Evolutionary conservation across 176 grass and related monocot genomes (phyloP).

Genomic region (Eragrostis nindensis): DNA sequence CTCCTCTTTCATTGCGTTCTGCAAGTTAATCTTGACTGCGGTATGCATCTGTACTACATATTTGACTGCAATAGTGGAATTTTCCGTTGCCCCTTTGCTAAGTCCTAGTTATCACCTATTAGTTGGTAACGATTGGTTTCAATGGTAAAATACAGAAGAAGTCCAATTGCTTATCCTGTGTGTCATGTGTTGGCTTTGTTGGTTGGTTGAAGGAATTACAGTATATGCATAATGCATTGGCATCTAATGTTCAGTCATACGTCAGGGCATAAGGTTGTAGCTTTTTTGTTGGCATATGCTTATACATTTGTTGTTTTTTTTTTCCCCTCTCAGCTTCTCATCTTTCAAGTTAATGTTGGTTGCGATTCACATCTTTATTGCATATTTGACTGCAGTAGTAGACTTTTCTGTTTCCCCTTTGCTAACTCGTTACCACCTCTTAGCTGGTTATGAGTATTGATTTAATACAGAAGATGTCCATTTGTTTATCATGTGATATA

Average conservation of each 20-base stretch:
- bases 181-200: neutral
- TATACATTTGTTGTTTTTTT: too few relatives aligned
- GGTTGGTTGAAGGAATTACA: neutral
- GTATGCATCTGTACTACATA: neutral
- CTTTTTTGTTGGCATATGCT: too few relatives aligned
- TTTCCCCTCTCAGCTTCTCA: too few relatives aligned
- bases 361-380: too few relatives aligned
- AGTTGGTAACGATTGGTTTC: slow-evolving; percentile 5
- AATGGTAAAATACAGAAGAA: neutral
- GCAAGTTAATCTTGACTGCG: neutral
- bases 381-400: neutral
- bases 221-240: slow-evolving; percentile 17
- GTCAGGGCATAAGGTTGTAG: neutral
- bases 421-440: too few relatives aligned
- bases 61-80: neutral
- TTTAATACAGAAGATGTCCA: slow-evolving; percentile 3
- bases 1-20: neutral
- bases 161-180: neutral
- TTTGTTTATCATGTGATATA: neutral
- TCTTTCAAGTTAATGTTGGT: too few relatives aligned
- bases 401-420: neutral
- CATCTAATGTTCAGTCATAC: slow-evolving; percentile 2
- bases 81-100: neutral
- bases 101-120: slow-evolving; percentile 3
- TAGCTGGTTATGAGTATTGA: too few relatives aligned